These are phyloP conservation scores for Magnusiomyces paraingens DNA, from an alignment of 1,139 yeast genomes.

Conservation along the genomic window DNA sequence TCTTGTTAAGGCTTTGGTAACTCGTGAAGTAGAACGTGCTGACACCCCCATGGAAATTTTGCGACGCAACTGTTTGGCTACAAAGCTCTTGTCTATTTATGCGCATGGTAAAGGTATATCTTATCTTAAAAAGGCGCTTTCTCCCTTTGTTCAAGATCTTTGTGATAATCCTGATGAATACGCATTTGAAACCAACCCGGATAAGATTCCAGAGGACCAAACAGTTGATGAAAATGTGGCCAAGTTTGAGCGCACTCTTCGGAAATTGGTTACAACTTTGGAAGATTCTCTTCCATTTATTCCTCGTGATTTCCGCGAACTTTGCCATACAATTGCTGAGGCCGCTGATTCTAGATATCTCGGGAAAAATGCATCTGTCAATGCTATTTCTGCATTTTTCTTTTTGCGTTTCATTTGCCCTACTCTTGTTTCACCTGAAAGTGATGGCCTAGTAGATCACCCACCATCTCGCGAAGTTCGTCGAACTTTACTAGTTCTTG, in stretches of 20 bases:
- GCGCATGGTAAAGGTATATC: slow-evolving; percentile 60
- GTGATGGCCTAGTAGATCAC: slow-evolving; percentile 35
- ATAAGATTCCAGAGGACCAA: slow-evolving; percentile 38
- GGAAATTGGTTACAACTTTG: slow-evolving; percentile 50
- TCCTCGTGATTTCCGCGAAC: slow-evolving; percentile 57
- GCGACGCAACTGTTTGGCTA: slow-evolving; percentile 76
- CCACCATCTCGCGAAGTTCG: slow-evolving; percentile 42
- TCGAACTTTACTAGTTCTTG: slow-evolving; percentile 64
- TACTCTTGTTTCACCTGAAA: slow-evolving; percentile 76
- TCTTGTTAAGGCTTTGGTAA: slow-evolving; percentile 51
- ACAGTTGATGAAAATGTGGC: slow-evolving; percentile 41
- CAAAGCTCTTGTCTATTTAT: slow-evolving; percentile 65
- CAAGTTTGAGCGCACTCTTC: slow-evolving; percentile 51
- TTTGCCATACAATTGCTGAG: slow-evolving; percentile 55
- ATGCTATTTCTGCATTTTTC: slow-evolving; percentile 77
- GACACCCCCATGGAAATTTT: slow-evolving; percentile 64
- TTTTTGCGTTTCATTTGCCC: slow-evolving; percentile 80
- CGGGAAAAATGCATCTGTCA: slow-evolving; percentile 45
- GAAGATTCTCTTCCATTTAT: slow-evolving; percentile 45
- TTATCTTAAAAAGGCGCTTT: slow-evolving; percentile 49
- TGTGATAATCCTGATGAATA: slow-evolving; percentile 46
- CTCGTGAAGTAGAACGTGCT: slow-evolving; percentile 56
- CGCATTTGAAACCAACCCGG: slow-evolving; percentile 49
- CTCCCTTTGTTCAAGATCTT: slow-evolving; percentile 51
- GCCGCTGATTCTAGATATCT: slow-evolving; percentile 56